Evolutionary conservation across 2,329 filamentous ascomycete genomes (phyloP), one percentile per base, ranked within the genome.

Genomic region (Aplosporella prunicola): DNA sequence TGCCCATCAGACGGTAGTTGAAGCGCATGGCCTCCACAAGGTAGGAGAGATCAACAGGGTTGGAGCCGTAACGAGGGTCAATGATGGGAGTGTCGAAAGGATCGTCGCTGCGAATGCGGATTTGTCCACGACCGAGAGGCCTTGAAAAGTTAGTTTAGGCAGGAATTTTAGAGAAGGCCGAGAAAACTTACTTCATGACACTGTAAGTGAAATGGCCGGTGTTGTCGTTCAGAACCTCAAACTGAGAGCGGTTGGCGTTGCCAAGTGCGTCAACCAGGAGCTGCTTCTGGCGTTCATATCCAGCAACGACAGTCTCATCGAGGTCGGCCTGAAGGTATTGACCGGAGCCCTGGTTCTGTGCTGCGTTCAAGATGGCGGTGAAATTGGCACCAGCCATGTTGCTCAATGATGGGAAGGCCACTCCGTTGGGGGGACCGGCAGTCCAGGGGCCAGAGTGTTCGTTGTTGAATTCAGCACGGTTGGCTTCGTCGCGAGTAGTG

Each of bases 121-220:
- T 37, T 22, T 39, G 43, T 14, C 51, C 51, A 24, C 51, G 49
- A 11, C 48, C 49, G 39, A 50, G 51, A 0, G 51, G 51, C 27
- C 50, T n/a, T n/a, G n/a, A n/a, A n/a, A n/a, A n/a, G n/a, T n/a
- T n/a, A n/a, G n/a, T n/a, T n/a, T n/a, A n/a, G n/a, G n/a, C n/a
- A n/a, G n/a, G n/a, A n/a, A n/a, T n/a, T n/a, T n/a, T n/a, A n/a
- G n/a, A n/a, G n/a, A n/a, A n/a, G n/a, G n/a, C n/a, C n/a, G n/a
- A n/a, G n/a, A n/a, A n/a, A n/a, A n/a, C n/a, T n/a, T n/a, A n/a
- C n/a, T n/a, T 47, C 36, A 38, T 38, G 11, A 38, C 18, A 15
- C 27, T 31, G 20, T 17, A 31, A 4, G 35, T 32, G 14, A 38
- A 24, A 15, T 31, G 27, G 17, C 35, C 31, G 4, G 41, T 34